Evolutionary conservation across 352 stramenopile genomes (phyloP).

Genomic region (Phytophthora rubi): DNA sequence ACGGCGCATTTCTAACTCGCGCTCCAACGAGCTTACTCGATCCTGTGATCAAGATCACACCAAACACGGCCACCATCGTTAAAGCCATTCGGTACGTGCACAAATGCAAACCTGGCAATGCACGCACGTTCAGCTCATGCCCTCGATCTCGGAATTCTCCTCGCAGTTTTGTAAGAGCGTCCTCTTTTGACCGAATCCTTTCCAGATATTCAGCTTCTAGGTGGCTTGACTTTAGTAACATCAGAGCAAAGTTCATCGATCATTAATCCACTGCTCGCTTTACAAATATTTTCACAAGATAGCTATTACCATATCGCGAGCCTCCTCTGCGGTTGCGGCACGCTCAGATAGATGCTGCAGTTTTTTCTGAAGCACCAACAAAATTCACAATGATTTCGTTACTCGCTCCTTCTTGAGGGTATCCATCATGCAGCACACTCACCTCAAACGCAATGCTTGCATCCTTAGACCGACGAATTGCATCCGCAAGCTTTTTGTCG

Average conservation of each 20-base stretch:
- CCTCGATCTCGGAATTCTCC: constrained; percentile 57
- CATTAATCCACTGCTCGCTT: neutral
- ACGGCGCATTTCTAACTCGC: constrained; percentile 68
- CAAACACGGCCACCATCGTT: neutral
- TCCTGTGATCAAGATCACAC: constrained; percentile 24
- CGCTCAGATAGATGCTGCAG: constrained; percentile 54
- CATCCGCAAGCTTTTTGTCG: constrained; percentile 56
- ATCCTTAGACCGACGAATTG: constrained; percentile 47
- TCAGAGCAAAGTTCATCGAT: neutral
- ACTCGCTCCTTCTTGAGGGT: neutral
- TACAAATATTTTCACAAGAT: neutral
- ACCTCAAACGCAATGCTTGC: constrained; percentile 56
- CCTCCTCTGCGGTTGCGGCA: constrained; percentile 59
- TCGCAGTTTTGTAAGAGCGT: constrained; percentile 55
- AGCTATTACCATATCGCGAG: constrained; percentile 52
- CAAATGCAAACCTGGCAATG: neutral
- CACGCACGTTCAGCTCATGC: constrained; percentile 62
- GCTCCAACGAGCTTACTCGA: constrained; percentile 49
- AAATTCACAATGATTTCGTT: neutral
- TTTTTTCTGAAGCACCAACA: constrained; percentile 43
- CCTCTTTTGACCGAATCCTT: constrained; percentile 55
- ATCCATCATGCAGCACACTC: neutral
- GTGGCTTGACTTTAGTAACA: constrained; percentile 39
- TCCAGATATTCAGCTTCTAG: constrained; percentile 58
- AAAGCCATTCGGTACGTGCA: constrained; percentile 1